phyloP scores from a whole-genome alignment of 2,329 filamentous ascomycete genomes.

The Alternaria hordeiaustralica region DNA sequence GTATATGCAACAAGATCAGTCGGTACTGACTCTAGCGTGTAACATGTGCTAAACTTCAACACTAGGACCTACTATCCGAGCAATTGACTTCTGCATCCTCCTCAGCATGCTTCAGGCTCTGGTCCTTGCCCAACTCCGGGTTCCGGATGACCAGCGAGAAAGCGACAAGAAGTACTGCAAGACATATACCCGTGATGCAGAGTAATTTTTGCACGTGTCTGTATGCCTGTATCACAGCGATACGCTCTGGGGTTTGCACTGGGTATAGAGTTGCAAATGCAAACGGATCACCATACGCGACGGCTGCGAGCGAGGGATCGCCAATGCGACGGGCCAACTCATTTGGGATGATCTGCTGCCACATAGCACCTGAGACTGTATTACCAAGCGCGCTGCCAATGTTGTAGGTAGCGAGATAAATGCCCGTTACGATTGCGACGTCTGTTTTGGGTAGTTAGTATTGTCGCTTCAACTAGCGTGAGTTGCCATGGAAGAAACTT shows the following conservation, averaged over 20 bases:
- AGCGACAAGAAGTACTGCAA: constrained; percentile 55
- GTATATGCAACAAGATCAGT: background rate
- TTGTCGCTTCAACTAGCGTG: background rate
- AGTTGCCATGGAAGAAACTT: background rate
- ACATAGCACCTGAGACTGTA: constrained; percentile 67
- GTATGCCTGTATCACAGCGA: constrained; percentile 54
- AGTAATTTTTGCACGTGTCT: constrained; percentile 55
- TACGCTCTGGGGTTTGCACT: constrained; percentile 53
- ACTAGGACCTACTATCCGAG: background rate
- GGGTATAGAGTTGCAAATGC: constrained; percentile 47
- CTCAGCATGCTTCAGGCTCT: constrained; percentile 55
- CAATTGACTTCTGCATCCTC: background rate
- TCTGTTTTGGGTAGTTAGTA: constrained; percentile 32
- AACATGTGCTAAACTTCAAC: background rate
- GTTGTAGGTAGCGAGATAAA: constrained; percentile 69
- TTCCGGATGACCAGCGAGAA: constrained; percentile 57
- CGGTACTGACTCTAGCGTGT: background rate
- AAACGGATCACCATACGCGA: constrained; percentile 54
- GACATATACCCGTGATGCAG: constrained; percentile 59
- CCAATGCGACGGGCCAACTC: constrained; percentile 51
- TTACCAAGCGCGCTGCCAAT: constrained; percentile 67
- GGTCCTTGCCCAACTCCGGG: constrained; percentile 54
- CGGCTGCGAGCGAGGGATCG: constrained; percentile 51
- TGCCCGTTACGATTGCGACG: constrained; percentile 68
- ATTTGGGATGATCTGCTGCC: constrained; percentile 60